Conservation (phyloP, 2,329 filamentous ascomycete genomes). For the Chalaropsis ovoidea region DNA sequence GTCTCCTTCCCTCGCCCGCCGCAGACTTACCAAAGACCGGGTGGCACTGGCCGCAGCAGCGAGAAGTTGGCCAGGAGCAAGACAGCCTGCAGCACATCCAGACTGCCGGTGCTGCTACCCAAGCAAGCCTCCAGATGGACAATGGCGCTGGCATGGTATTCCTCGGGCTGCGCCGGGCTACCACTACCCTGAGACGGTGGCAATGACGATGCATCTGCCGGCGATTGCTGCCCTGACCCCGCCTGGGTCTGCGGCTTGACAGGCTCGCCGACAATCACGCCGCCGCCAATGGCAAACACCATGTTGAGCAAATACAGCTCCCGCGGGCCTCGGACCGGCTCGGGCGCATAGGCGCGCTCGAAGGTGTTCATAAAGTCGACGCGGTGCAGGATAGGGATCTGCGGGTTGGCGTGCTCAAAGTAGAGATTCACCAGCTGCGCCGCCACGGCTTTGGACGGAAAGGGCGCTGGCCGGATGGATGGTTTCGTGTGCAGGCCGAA, state of each 20-base stretch:
- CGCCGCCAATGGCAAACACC: slow-evolving; percentile 90
- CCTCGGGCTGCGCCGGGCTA: slow-evolving; percentile 67
- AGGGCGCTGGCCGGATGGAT: slow-evolving; percentile 72
- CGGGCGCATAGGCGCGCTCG: slow-evolving; percentile 64
- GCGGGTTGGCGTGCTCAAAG: slow-evolving; percentile 92
- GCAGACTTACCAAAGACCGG: slow-evolving; percentile 63
- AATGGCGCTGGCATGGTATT: slow-evolving; percentile 92
- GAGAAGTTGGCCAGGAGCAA: slow-evolving; percentile 84
- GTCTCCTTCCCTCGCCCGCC: too few species aligned
- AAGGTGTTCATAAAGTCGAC: slow-evolving; percentile 84
- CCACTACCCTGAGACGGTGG: slow-evolving; percentile 27
- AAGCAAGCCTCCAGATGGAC: slow-evolving; percentile 82
- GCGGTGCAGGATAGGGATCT: slow-evolving; percentile 85
- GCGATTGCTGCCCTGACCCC: slow-evolving; percentile 28
- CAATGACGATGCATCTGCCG: slow-evolving; percentile 27
- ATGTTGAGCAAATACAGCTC: slow-evolving; percentile 95
- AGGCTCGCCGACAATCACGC: slow-evolving; percentile 70
- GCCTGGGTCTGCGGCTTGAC: slow-evolving; percentile 40
- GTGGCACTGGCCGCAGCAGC: slow-evolving; percentile 78
- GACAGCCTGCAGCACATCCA: slow-evolving; percentile 91
- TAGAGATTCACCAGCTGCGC: slow-evolving; percentile 68
- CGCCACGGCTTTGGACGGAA: slow-evolving; percentile 68
- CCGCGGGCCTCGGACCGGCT: slow-evolving; percentile 56
- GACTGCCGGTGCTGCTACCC: slow-evolving; percentile 70
- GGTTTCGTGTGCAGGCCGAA: slow-evolving; percentile 92